Evolutionary conservation across 345 rosid species (phyloP).

Genomic region (Salix koriyanagi): DNA sequence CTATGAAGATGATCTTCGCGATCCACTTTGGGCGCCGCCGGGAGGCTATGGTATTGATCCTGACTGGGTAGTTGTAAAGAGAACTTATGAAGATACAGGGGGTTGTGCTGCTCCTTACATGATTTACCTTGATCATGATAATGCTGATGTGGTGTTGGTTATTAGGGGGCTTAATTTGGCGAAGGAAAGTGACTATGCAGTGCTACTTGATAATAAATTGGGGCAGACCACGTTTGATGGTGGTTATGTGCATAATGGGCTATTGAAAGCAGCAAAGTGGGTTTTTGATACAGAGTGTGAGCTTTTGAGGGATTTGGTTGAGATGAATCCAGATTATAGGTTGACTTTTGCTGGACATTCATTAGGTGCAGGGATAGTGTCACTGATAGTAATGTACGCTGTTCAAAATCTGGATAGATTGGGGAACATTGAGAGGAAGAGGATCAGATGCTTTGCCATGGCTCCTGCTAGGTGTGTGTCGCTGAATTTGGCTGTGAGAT

Average conservation of each 20-base stretch:
- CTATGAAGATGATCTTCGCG: conserved; percentile 72
- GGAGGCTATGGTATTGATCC: conserved; percentile 80
- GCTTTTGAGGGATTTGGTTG: conserved; percentile 54
- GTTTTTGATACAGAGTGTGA: conserved; percentile 62
- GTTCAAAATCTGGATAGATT: conserved; percentile 56
- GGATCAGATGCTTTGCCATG: conserved; percentile 75
- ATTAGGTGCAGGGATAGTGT: conserved; percentile 76
- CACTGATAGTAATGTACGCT: conserved; percentile 57
- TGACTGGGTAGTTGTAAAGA: conserved; percentile 52
- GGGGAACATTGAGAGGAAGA: conserved; percentile 70
- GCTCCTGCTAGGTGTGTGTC: conserved; percentile 94
- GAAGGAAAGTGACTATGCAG: conserved; percentile 77
- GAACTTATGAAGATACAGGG: conserved; percentile 58
- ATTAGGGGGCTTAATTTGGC: conserved; percentile 83
- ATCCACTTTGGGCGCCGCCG: conserved; percentile 85
- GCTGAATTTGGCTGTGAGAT: conserved; percentile 84
- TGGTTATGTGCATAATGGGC: conserved; percentile 89
- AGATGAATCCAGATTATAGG: conserved; percentile 55
- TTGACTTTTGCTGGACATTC: conserved; percentile 92
- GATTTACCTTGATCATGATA: conserved; percentile 72
- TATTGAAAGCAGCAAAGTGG: conserved; percentile 78
- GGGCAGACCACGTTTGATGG: conserved; percentile 90
- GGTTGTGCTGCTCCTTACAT: conserved; percentile 73
- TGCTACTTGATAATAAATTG: conserved; percentile 77
- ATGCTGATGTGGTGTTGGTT: conserved; percentile 57